These are phyloP conservation scores for Colletotrichum sp. DNA, from an alignment of 2,329 filamentous ascomycete species.

Conservation along the genomic window DNA sequence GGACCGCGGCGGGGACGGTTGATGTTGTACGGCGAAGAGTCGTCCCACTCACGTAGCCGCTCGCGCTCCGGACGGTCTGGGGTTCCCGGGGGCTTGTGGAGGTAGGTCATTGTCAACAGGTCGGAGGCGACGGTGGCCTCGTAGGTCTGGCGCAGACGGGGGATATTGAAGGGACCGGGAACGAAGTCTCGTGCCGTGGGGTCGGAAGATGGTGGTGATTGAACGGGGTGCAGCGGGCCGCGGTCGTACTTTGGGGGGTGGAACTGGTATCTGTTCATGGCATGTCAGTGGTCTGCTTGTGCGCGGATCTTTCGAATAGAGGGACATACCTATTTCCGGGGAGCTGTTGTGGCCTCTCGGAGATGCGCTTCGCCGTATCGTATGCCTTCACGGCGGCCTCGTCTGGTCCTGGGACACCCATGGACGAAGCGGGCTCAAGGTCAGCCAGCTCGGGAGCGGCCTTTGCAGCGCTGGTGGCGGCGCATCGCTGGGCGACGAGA, in stretches of 20 bases:
- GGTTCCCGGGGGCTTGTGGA: slow-evolving; percentile 82
- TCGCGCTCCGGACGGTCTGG: slow-evolving; percentile 56
- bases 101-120: slow-evolving; percentile 86
- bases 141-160: slow-evolving; percentile 89
- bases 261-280: slow-evolving; percentile 75
- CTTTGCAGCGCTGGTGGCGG: slow-evolving; percentile 48
- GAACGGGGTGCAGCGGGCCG: slow-evolving; percentile 90
- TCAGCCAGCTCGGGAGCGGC: slow-evolving; percentile 43
- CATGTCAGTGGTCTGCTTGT: slow-evolving; percentile 26
- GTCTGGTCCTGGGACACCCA: slow-evolving; percentile 45
- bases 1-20: slow-evolving; percentile 86
- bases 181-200: slow-evolving; percentile 86
- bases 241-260: slow-evolving; percentile 94
- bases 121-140: slow-evolving; percentile 85
- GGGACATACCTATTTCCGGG: slow-evolving; percentile 50
- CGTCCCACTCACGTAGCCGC: slow-evolving; percentile 84
- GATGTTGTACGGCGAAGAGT: slow-evolving; percentile 91
- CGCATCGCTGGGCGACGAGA: slow-evolving; percentile 39
- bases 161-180: slow-evolving; percentile 88
- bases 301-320: slow-evolving; percentile 5
- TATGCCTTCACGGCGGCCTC: slow-evolving; percentile 43
- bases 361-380: slow-evolving; percentile 38
- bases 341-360: slow-evolving; percentile 40
- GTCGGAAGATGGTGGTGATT: slow-evolving; percentile 85
- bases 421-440: slow-evolving; percentile 55